Evolutionary conservation across 2,329 filamentous ascomycete species (phyloP).

Genomic region (Arthrobotrys sphaeroides): DNA sequence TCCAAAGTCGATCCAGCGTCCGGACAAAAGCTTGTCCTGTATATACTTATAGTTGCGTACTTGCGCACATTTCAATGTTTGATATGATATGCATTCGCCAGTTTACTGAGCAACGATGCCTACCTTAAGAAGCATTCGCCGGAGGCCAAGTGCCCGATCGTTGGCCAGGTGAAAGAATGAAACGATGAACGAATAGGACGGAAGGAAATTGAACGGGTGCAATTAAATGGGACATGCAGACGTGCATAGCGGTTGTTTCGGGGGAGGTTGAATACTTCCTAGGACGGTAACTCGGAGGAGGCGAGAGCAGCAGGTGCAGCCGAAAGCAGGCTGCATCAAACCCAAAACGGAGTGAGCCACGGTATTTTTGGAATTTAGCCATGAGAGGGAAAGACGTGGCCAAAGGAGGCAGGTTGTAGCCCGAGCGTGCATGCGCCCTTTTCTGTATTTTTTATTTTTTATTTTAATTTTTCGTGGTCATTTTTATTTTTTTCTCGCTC

Average conservation of each 20-base stretch:
- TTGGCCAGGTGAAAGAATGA: neutral
- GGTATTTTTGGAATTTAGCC: slow-evolving; percentile 30
- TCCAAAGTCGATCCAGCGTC: too few relatives aligned
- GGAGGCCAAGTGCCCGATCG: too few relatives aligned
- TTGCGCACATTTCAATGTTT: too few relatives aligned
- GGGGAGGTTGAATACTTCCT: slow-evolving; percentile 38
- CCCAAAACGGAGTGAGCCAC: slow-evolving; percentile 25
- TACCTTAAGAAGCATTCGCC: too few relatives aligned
- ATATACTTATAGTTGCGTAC: too few relatives aligned
- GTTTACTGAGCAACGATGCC: too few relatives aligned
- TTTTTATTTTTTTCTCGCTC: neutral
- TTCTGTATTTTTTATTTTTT: neutral
- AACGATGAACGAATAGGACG: neutral
- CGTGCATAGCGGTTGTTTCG: slow-evolving; percentile 4
- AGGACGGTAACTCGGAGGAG: slow-evolving; percentile 36
- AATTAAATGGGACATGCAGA: slow-evolving; percentile 6
- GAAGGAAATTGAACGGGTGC: neutral
- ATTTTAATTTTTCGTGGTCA: too few relatives aligned
- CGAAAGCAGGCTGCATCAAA: slow-evolving; percentile 32
- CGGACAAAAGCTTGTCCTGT: too few relatives aligned
- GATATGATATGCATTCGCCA: too few relatives aligned
- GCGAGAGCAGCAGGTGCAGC: slow-evolving; percentile 38
- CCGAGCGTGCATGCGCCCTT: neutral
- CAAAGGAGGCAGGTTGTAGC: slow-evolving; percentile 24
- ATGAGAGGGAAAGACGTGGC: slow-evolving; percentile 18